Conservation (phyloP, 805 yeast species). For the Candida saitoana region DNA sequence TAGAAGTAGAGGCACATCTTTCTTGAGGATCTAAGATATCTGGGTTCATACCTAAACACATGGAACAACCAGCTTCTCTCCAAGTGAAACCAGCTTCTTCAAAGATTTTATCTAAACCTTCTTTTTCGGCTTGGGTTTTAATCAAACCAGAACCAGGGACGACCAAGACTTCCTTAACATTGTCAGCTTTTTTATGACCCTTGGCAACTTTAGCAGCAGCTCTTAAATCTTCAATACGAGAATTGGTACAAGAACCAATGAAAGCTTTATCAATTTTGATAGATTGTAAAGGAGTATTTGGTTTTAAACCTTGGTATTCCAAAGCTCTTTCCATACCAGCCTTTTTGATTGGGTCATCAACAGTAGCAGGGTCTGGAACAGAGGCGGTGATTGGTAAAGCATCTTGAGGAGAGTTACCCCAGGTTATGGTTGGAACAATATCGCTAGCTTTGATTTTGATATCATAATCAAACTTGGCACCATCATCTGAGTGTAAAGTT, state of each 20-base stretch:
- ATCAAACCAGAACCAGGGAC: conserved; percentile 98
- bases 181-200: conserved; percentile 82
- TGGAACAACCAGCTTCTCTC: conserved; percentile 99
- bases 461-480: conserved; percentile 84
- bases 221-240: conserved; percentile 94
- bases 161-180: conserved; percentile 77
- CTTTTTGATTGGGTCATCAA: conserved; percentile 67
- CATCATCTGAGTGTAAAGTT: conserved; percentile 81
- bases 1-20: conserved; percentile 98
- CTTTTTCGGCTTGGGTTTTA: conserved; percentile 88
- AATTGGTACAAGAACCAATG: conserved; percentile 97
- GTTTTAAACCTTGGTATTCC: conserved; percentile 82
- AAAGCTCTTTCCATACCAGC: conserved; percentile 90
- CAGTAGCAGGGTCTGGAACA: conserved; percentile 85
- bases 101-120: conserved; percentile 90
- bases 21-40: conserved; percentile 93
- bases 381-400: conserved; percentile 89
- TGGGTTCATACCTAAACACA: conserved; percentile 99
- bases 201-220: conserved; percentile 91
- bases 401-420: conserved; percentile 99
- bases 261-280: conserved; percentile 87
- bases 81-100: conserved; percentile 92
- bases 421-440: conserved; percentile 91
- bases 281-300: conserved; percentile 76
- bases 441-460: conserved; percentile 77